Evolutionary conservation across 2,329 filamentous ascomycete genomes (phyloP).

Genomic region (Colletotrichum tabaci): DNA sequence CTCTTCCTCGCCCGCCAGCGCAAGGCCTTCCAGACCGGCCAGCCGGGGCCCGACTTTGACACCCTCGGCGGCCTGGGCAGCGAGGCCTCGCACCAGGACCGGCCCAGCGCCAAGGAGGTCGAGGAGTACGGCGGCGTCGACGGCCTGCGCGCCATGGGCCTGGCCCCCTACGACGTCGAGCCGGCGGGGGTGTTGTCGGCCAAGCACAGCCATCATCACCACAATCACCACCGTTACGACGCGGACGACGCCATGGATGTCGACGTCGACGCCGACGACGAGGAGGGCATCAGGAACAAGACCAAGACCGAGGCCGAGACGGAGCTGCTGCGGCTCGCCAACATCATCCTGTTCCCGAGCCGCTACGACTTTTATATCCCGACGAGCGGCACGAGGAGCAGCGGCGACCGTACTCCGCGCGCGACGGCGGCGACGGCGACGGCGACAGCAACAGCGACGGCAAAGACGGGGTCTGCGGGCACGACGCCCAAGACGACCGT

Average conservation of each 20-base stretch:
- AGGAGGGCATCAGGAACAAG: constrained; percentile 46
- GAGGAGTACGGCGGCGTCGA: constrained; percentile 64
- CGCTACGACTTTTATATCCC: constrained; percentile 44
- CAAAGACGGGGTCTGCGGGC: no score
- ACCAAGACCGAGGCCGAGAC: constrained; percentile 60
- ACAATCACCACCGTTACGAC: no score
- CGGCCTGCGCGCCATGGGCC: constrained; percentile 70
- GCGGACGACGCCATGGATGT: constrained; percentile 46
- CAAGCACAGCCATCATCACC: constrained; percentile 17
- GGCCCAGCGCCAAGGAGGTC: constrained; percentile 67
- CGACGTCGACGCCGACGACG: constrained; percentile 49
- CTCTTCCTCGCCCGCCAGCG: constrained; percentile 59
- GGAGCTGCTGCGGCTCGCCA: constrained; percentile 68
- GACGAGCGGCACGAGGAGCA: constrained; percentile 27
- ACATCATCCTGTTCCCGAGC: constrained; percentile 69
- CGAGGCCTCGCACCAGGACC: constrained; percentile 65
- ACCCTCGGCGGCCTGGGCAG: constrained; percentile 65
- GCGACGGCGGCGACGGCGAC: constrained; percentile 22
- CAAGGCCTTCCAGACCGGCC: constrained; percentile 69
- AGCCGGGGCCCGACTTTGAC: constrained; percentile 70
- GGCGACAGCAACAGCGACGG: background rate
- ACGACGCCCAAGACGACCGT: constrained; percentile 18
- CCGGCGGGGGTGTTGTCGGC: constrained; percentile 49
- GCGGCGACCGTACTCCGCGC: constrained; percentile 43
- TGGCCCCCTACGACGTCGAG: constrained; percentile 65